These are phyloP conservation scores for Sporothrix dimorphospora DNA, from an alignment of 2,329 filamentous ascomycete genomes.

Conservation along the genomic window DNA sequence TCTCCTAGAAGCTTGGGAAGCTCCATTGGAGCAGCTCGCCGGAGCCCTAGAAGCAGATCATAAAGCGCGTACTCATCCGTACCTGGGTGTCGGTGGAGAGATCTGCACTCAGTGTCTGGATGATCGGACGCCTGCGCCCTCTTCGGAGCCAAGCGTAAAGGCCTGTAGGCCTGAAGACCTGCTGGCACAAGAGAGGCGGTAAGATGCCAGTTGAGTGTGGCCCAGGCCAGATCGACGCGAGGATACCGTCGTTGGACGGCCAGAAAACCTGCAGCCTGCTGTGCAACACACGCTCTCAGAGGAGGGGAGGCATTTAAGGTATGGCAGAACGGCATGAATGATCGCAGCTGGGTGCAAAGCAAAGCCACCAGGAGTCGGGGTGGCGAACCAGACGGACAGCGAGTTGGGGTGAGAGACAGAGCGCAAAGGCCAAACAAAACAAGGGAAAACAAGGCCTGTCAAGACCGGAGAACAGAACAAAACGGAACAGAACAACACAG, in stretches of 20 bases:
- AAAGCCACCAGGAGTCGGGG: constrained; percentile 21
- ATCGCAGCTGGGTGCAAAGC: constrained; percentile 15
- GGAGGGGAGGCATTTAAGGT: constrained; percentile 6
- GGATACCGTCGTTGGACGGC: neutral
- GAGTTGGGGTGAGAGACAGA: neutral
- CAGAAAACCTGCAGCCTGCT: neutral
- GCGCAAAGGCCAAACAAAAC: neutral
- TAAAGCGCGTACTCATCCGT: neutral
- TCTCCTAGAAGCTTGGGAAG: neutral
- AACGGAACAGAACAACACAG: neutral
- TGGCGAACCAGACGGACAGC: neutral
- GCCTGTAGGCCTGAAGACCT: neutral
- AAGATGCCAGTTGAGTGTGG: neutral
- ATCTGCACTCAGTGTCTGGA: neutral
- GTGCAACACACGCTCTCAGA: neutral
- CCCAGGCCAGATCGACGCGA: constrained; percentile 12
- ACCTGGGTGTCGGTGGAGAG: neutral
- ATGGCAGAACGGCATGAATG: constrained; percentile 21
- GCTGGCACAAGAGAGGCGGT: constrained; percentile 2
- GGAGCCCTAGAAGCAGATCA: constrained; percentile 4
- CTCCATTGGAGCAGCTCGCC: neutral
- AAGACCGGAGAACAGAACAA: too few relatives aligned
- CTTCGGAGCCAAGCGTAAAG: neutral
- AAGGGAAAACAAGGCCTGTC: too few relatives aligned
- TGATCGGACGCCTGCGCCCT: constrained; percentile 21